Evolutionary conservation across 2,329 filamentous ascomycete genomes (phyloP).

Genomic region (Nemania sp.): DNA sequence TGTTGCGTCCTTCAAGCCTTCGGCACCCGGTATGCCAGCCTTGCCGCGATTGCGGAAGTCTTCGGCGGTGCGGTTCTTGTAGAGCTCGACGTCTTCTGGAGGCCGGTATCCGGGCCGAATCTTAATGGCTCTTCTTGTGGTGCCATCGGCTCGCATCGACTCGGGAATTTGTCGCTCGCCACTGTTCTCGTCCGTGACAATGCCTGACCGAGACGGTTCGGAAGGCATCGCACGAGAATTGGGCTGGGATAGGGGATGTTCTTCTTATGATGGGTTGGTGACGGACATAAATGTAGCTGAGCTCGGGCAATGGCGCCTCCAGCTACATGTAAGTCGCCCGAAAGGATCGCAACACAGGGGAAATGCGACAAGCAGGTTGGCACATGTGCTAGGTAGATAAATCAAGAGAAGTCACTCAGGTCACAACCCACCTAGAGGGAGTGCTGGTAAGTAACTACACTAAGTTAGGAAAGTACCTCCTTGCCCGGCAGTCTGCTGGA

Average conservation of each 20-base stretch:
- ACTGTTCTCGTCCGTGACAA: slow-evolving; percentile 72
- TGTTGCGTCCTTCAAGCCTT: slow-evolving; percentile 55
- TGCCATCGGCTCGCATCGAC: slow-evolving; percentile 83
- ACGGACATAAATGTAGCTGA: not conserved
- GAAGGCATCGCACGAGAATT: slow-evolving; percentile 45
- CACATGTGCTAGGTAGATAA: not conserved
- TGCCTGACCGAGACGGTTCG: slow-evolving; percentile 66
- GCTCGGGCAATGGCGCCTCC: not conserved
- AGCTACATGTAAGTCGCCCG: not conserved
- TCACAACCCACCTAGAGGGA: no score
- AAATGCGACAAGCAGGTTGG: not conserved
- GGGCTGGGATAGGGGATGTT: no score
- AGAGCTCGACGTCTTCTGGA: slow-evolving; percentile 92
- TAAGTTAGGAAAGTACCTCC: no score
- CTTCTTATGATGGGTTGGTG: not conserved
- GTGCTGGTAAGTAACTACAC: not conserved
- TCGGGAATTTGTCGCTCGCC: slow-evolving; percentile 89
- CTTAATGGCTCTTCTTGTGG: slow-evolving; percentile 90
- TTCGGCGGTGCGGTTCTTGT: slow-evolving; percentile 90
- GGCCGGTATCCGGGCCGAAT: slow-evolving; percentile 92
- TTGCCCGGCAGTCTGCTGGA: no score
- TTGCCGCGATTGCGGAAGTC: slow-evolving; percentile 76
- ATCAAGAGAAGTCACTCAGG: no score
- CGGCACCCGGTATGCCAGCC: slow-evolving; percentile 76
- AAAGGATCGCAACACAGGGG: not conserved